These are phyloP conservation scores for Thraustochytrium sp. DNA, from an alignment of 352 stramenopile species.

Conservation along the genomic window DNA sequence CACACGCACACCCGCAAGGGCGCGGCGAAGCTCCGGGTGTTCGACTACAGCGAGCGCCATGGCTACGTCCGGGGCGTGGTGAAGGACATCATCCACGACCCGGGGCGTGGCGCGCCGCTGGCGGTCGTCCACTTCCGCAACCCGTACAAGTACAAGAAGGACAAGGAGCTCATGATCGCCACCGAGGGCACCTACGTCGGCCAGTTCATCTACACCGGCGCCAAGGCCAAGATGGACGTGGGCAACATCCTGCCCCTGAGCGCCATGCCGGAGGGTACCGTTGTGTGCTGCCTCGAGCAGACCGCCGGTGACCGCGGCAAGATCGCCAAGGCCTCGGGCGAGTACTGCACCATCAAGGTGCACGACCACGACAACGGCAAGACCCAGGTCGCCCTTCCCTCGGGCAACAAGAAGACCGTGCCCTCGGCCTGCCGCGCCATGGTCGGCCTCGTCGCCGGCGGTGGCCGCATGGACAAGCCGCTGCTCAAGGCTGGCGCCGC, in stretches of 20 bases:
- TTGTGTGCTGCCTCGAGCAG: constrained; percentile 96
- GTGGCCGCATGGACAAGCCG: constrained; percentile 97
- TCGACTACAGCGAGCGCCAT: constrained; percentile 86
- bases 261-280: constrained; percentile 94
- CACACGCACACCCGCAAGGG: constrained; percentile 77
- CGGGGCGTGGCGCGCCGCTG: constrained; percentile 89
- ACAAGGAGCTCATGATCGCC: constrained; percentile 92
- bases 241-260: constrained; percentile 94
- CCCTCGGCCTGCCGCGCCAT: constrained; percentile 85
- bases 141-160: constrained; percentile 76
- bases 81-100: constrained; percentile 98
- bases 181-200: constrained; percentile 98
- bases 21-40: constrained; percentile 71
- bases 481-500: constrained; percentile 94
- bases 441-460: constrained; percentile 92
- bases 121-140: constrained; percentile 86
- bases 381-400: constrained; percentile 80
- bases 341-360: constrained; percentile 96
- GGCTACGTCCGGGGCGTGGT: constrained; percentile 97
- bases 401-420: constrained; percentile 86
- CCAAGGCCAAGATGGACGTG: constrained; percentile 87
- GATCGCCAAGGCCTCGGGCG: constrained; percentile 90
- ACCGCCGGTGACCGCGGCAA: constrained; percentile 87
- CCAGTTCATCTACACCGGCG: constrained; percentile 95
- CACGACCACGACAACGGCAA: constrained; percentile 98